Evolutionary conservation across 352 stramenopile genomes (phyloP).

Genomic region (Phytophthora multivora): DNA sequence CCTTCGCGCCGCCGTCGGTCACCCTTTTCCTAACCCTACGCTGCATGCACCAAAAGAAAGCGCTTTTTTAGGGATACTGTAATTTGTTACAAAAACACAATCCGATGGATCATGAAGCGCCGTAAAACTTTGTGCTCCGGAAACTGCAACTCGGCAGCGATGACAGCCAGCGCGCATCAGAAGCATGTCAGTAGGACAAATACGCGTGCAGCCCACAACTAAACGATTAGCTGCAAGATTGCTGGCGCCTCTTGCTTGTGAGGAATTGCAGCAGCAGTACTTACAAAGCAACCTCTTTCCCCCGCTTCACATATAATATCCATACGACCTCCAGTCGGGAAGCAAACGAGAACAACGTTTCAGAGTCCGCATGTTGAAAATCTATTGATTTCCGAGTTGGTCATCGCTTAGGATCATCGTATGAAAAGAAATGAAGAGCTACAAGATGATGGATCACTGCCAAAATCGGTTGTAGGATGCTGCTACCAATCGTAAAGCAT

Average conservation of each 20-base stretch:
- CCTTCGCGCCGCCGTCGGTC: slow-evolving; percentile 2
- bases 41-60: neutral
- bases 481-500: slow-evolving; percentile 53
- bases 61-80: too few species aligned
- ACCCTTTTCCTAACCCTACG: slow-evolving; percentile 10
- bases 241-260: too few species aligned
- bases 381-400: slow-evolving; percentile 30
- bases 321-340: neutral
- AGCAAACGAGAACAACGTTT: neutral
- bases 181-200: too few species aligned
- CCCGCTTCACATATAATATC: too few species aligned
- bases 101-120: neutral
- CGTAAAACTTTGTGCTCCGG: too few species aligned
- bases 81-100: neutral
- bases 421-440: slow-evolving; percentile 21
- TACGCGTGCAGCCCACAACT: too few species aligned
- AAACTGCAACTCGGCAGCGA: too few species aligned
- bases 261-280: too few species aligned
- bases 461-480: slow-evolving; percentile 51
- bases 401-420: too few species aligned
- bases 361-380: slow-evolving; percentile 27
- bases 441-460: slow-evolving; percentile 43
- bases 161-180: too few species aligned
- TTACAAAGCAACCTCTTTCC: too few species aligned
- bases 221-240: too few species aligned